Evolutionary conservation across 805 yeast genomes (phyloP), one percentile per base, ranked within the genome.

Genomic region (Pichia manshurica): DNA sequence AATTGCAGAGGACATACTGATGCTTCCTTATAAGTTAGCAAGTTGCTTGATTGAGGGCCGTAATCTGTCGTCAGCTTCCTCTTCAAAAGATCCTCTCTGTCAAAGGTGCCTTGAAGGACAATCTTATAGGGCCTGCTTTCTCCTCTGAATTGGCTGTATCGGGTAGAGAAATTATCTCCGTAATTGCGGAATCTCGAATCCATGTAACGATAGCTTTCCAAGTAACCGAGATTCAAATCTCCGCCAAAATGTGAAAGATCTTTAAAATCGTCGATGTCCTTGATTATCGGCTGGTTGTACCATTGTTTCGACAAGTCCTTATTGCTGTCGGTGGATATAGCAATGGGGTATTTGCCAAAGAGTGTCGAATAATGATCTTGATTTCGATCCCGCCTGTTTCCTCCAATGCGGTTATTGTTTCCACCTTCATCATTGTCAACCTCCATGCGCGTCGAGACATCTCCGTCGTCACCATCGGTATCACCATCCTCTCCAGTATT

Each of bases 181-280:
- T 35, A 13, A 4, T 23, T 19, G 25, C 19, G 16, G 33, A 15
- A 32, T 12, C 22, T 33, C 7, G 32, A n/a, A 31, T 39, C 41
- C 16, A 32, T n/a, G 22, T 21, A 47, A 38, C 38, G 23, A 22
- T 47, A 44, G 23, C 47, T 47, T n/a, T 47, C 50, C 5, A 47
- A 28, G 21, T 47, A 47, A 1, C 50, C 50, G 6, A 47, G 25
- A 23, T 39, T 39, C 16, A 47, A 39, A 19, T 52, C 55, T 5
- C 53, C 53, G n/a, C 56, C 53, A 42, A 44, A 48, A 15, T 46
- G 28, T 3, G 38, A 15, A 2, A 47, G 35, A n/a, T 52, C 52
- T 34, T 45, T 46, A n/a, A 64, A 55, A 38, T 65, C 67, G n/a
- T 57, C 64, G 38, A 60, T 58, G 5, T 64, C 56, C 47, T 58